phyloP scores from a whole-genome alignment of 1,284 basidiomycete species.

The Ceratobasidium sp. region DNA sequence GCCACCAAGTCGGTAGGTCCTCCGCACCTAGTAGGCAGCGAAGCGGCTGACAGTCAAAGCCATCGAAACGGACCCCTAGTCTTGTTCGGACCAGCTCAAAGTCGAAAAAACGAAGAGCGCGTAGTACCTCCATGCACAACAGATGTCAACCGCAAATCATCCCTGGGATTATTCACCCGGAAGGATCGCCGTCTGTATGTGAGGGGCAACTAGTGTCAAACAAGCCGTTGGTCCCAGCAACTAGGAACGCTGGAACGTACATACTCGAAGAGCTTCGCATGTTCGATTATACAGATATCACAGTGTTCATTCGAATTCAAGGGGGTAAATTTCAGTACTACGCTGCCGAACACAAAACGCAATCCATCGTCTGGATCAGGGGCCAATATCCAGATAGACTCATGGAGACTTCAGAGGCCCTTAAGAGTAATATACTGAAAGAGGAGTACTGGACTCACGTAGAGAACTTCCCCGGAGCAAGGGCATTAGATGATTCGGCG shows the following conservation, averaged over 20 bases:
- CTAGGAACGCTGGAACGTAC: background rate
- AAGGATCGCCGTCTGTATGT: background rate
- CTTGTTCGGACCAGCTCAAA: too few species aligned
- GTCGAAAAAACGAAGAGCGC: too few species aligned
- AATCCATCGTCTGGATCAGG: background rate
- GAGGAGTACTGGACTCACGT: too few species aligned
- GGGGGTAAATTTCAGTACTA: background rate
- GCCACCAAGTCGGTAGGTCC: too few species aligned
- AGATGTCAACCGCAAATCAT: background rate
- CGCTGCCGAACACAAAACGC: background rate
- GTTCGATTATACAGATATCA: background rate
- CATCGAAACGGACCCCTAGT: too few species aligned
- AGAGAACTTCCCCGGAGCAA: too few species aligned
- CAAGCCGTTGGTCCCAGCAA: too few species aligned
- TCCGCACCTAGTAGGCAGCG: too few species aligned
- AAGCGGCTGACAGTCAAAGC: too few species aligned
- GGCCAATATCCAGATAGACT: background rate
- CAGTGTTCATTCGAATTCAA: background rate
- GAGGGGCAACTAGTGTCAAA: slow-evolving; percentile 1
- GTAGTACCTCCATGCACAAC: too few species aligned
- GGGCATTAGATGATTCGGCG: too few species aligned
- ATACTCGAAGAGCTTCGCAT: background rate
- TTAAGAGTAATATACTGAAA: background rate
- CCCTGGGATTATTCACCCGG: background rate
- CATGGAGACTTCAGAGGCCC: background rate